Conservation (phyloP, 768 basidiomycete genomes). For the Hygrocybe punicea region DNA sequence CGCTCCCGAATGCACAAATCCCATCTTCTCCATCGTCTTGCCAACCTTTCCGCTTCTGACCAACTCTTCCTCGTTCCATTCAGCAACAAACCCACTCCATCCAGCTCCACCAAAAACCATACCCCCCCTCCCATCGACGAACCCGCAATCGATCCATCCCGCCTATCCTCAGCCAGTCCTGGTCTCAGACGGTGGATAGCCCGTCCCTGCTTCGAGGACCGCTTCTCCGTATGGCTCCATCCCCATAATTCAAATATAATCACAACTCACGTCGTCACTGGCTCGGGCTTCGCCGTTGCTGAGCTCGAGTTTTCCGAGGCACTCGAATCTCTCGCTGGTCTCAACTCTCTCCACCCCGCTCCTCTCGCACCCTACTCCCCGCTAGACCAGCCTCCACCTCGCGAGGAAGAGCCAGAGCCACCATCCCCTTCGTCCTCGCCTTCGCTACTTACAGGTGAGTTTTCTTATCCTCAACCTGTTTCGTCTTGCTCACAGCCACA, state of each 20-base stretch:
- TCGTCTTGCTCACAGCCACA: background rate
- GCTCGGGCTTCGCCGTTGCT: slow-evolving; percentile 57
- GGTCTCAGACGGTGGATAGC: slow-evolving; percentile 67
- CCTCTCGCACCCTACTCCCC: slow-evolving; percentile 6
- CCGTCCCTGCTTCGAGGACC: slow-evolving; percentile 76
- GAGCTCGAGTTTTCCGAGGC: slow-evolving; percentile 68
- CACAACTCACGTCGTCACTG: slow-evolving; percentile 41
- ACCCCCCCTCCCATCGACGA: slow-evolving; percentile 32
- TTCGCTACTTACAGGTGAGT: slow-evolving; percentile 10
- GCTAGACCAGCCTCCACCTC: background rate
- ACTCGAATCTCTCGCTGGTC: slow-evolving; percentile 62
- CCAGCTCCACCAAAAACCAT: slow-evolving; percentile 8
- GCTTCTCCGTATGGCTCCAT: slow-evolving; percentile 53
- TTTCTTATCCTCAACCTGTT: slow-evolving; percentile 1
- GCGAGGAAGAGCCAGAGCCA: slow-evolving; percentile 5
- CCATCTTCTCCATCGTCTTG: slow-evolving; percentile 46
- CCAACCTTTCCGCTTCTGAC: slow-evolving; percentile 39
- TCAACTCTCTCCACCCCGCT: slow-evolving; percentile 30
- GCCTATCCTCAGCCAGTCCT: slow-evolving; percentile 42
- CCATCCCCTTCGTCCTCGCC: slow-evolving; percentile 6
- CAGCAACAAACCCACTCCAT: slow-evolving; percentile 25
- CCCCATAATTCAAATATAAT: slow-evolving; percentile 34
- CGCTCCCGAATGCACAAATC: slow-evolving; percentile 49
- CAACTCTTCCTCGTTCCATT: slow-evolving; percentile 46
- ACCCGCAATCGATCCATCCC: slow-evolving; percentile 21